phyloP scores from a whole-genome alignment of 495 filamentous ascomycete genomes.

The Lasiosphaeria ovina region DNA sequence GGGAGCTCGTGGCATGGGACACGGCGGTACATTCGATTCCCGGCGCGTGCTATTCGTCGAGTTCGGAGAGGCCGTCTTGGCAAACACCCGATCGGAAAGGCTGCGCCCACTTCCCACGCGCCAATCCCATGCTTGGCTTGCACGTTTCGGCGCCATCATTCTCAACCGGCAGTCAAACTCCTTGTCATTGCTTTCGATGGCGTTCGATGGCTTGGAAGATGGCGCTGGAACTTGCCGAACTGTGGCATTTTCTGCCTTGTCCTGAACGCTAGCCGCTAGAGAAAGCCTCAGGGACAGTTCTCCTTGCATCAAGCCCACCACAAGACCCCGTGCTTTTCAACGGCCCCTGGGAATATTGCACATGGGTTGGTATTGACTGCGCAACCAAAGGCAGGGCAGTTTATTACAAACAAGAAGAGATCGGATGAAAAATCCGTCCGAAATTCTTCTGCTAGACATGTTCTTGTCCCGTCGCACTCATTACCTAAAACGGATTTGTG shows the following conservation, averaged over 20 bases:
- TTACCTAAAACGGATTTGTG: slow-evolving; percentile 26
- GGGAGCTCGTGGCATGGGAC: too few species aligned
- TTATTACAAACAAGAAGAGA: neutral
- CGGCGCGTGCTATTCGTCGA: neutral
- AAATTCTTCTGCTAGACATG: neutral
- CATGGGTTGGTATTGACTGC: too few species aligned
- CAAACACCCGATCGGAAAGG: neutral
- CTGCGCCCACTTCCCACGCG: neutral
- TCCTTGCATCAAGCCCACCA: neutral
- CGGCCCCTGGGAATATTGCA: too few species aligned
- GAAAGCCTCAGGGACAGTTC: slow-evolving; percentile 12
- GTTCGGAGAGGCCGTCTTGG: slow-evolving; percentile 28
- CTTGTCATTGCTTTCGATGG: slow-evolving; percentile 1
- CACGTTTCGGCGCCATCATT: neutral
- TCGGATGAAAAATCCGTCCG: slow-evolving; percentile 2
- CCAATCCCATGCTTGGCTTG: neutral
- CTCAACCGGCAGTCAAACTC: neutral
- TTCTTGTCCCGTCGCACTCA: slow-evolving; percentile 19
- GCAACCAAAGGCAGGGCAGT: too few species aligned
- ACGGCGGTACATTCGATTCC: too few species aligned
- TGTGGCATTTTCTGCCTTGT: neutral
- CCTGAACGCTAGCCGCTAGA: slow-evolving; percentile 1
- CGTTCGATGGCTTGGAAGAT: slow-evolving; percentile 4
- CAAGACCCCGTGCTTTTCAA: too few species aligned
- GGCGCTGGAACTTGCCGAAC: slow-evolving; percentile 2